Conservation (phyloP, 495 filamentous ascomycete genomes). For the Viridothelium virens region DNA sequence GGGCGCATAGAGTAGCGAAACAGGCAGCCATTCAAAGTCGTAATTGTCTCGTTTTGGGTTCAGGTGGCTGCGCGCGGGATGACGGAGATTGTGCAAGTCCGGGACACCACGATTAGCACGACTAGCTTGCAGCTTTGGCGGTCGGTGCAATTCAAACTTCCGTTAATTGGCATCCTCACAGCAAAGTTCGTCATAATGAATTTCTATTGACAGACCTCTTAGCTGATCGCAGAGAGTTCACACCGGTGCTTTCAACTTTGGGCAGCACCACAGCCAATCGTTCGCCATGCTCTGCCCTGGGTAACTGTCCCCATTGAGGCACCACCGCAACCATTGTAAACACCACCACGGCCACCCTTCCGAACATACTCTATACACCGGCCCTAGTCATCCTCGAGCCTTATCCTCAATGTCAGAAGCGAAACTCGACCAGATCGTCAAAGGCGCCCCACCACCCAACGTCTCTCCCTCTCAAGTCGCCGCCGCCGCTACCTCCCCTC, state of each 20-base stretch:
- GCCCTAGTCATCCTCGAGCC: neutral
- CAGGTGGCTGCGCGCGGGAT: neutral
- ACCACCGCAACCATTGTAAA: neutral
- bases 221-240: too few species aligned
- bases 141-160: neutral
- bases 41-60: neutral
- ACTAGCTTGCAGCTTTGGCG: neutral
- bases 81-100: neutral
- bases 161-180: neutral
- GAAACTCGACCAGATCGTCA: conserved; percentile 73
- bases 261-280: too few species aligned
- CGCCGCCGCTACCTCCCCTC: conserved; percentile 31
- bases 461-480: conserved; percentile 30
- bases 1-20: neutral
- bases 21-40: neutral
- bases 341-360: neutral
- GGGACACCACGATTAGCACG: neutral
- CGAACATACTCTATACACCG: neutral
- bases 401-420: conserved; percentile 47
- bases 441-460: conserved; percentile 32
- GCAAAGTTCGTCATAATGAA: too few species aligned
- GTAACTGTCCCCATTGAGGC: neutral
- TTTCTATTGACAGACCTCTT: too few species aligned
- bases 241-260: too few species aligned
- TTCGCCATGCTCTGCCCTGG: too few species aligned